Evolutionary conservation across 805 yeast species (phyloP), one percentile per base, ranked within the genome.

Genomic region (Schwanniomyces occidentalis): DNA sequence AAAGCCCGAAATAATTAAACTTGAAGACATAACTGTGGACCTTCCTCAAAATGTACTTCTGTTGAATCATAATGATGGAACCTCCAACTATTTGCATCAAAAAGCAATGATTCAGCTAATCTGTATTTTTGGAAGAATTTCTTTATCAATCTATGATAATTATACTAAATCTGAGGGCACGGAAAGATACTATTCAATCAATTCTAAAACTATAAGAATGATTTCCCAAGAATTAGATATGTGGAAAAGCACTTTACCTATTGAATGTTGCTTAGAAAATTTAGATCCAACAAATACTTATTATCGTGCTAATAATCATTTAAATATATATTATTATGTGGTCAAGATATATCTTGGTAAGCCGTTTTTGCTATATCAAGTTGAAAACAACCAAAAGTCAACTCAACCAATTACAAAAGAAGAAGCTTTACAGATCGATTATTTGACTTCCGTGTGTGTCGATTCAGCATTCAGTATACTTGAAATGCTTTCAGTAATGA

Each of bases 301-400:
- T 8, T 45, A 30, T 16, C 21, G 49, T 16, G 47, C 33, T n/a
- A 34, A 38, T 23, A 35, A 32, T 10, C 49, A 45, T 37, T 35
- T 45, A 17, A 41, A 37, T 13, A 29, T 45, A n/a, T 31, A 34
- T 14, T 45, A 40, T 28, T 43, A 38, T 28, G 22, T 45, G 18
- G 49, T 43, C 10, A 45, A 43, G 22, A 45, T 45, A 8, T 45
- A 45, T 29, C 35, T 45, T 25, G 49, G 49, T 6, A 45, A 45
- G 17, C 49, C 49, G 12, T 43, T 45, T 30, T 33, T 45, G 12
- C 27, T 43, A 15, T 45, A 40, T 26, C 37, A 45, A 22, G 40
- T 45, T 19, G 49, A 45, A 17, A 45, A 45, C 16, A 24, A 28
- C 21, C 19, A 30, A 18, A 27, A 12, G 8, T 4, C 10, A 28